Evolutionary conservation across 2,329 filamentous ascomycete genomes (phyloP).

Genomic region (Bipolaris zeicola): DNA sequence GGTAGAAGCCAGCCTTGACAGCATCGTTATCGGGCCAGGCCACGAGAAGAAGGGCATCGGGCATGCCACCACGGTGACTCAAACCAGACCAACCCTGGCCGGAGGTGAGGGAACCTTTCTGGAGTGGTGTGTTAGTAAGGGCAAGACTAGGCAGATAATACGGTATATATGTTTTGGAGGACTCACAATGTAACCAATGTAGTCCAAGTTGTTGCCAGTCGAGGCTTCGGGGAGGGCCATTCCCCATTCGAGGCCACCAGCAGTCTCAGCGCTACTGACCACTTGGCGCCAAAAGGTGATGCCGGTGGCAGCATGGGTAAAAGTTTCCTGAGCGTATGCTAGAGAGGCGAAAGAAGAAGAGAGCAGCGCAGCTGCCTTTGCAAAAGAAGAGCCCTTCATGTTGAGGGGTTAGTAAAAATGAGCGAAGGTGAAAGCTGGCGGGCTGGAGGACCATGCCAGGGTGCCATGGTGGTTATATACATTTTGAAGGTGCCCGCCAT

Average conservation of each 20-base stretch:
- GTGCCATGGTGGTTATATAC: constrained; percentile 33
- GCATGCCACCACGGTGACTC: constrained; percentile 46
- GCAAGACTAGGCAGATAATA: not conserved
- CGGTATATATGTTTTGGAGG: not conserved
- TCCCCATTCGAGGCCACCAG: constrained; percentile 45
- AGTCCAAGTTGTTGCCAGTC: constrained; percentile 38
- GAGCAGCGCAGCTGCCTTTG: constrained; percentile 47
- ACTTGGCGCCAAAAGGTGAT: constrained; percentile 41
- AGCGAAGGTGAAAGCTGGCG: constrained; percentile 33
- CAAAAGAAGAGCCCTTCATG: constrained; percentile 44
- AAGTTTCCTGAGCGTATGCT: constrained; percentile 40
- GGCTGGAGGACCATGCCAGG: constrained; percentile 27
- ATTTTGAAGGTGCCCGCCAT: constrained; percentile 11
- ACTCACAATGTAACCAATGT: constrained; percentile 48
- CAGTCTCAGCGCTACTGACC: constrained; percentile 32
- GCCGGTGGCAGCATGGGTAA: constrained; percentile 39
- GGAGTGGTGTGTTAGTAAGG: constrained; percentile 14
- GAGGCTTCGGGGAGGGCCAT: constrained; percentile 38
- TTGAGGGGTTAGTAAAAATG: constrained; percentile 23
- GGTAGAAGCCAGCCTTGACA: constrained; percentile 43
- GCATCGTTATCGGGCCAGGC: constrained; percentile 35
- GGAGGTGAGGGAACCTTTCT: constrained; percentile 39
- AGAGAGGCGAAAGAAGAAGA: constrained; percentile 40
- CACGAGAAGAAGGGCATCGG: constrained; percentile 42
- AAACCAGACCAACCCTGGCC: constrained; percentile 47